Evolutionary conservation across 1,284 basidiomycete species (phyloP).

Genomic region (Naganishia cerealis): DNA sequence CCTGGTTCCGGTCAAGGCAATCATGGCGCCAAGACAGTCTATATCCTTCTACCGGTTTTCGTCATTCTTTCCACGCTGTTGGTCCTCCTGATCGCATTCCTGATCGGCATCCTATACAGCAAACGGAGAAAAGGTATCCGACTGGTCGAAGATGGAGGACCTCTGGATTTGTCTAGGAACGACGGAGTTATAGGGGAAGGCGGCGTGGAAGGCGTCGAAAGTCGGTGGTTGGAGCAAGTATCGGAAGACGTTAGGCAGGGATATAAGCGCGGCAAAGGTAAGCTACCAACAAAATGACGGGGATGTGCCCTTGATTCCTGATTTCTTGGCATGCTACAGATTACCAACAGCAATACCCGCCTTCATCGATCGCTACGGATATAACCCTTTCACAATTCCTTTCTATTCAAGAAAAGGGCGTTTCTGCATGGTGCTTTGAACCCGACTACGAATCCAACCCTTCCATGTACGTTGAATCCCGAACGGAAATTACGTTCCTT

Average conservation of each 20-base stretch:
- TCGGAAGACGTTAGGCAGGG: constrained; percentile 67
- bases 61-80: constrained; percentile 89
- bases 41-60: constrained; percentile 83
- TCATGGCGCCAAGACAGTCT: constrained; percentile 48
- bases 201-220: constrained; percentile 84
- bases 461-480: constrained; percentile 82
- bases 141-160: constrained; percentile 83
- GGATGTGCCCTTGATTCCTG: too few species aligned
- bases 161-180: constrained; percentile 86
- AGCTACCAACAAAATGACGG: constrained; percentile 41
- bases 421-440: constrained; percentile 95
- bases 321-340: constrained; percentile 58
- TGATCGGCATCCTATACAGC: constrained; percentile 80
- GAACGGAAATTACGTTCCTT: constrained; percentile 93
- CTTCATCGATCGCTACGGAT: constrained; percentile 87
- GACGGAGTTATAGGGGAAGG: constrained; percentile 86
- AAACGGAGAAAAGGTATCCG: constrained; percentile 76
- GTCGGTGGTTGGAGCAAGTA: constrained; percentile 86
- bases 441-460: constrained; percentile 92
- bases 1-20: background rate
- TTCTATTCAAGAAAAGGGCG: constrained; percentile 95
- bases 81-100: constrained; percentile 84
- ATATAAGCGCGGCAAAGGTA: constrained; percentile 86
- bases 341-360: constrained; percentile 84
- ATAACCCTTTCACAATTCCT: constrained; percentile 95